These are phyloP conservation scores for Neoscytalidium dimidiatum DNA, from an alignment of 2,329 filamentous ascomycete genomes.

Conservation along the genomic window DNA sequence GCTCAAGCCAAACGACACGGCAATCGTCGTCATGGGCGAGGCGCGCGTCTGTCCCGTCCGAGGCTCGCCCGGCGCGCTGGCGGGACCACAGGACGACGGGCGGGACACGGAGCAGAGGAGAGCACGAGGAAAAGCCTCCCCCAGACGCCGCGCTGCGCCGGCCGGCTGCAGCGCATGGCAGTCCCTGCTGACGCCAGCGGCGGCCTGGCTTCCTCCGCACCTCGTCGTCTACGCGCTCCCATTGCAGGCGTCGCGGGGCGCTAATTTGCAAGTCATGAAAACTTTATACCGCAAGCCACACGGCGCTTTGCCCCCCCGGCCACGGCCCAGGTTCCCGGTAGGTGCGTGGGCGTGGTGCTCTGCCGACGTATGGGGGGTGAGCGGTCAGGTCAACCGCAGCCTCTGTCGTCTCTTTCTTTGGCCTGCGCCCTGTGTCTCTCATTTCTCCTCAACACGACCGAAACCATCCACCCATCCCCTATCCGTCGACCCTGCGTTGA, in stretches of 20 bases:
- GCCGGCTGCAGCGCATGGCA: neutral
- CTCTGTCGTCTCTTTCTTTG: neutral
- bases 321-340: slow-evolving; percentile 2
- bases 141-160: neutral
- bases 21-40: slow-evolving; percentile 7
- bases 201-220: neutral
- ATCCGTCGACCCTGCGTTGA: neutral
- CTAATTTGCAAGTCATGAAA: neutral
- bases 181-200: neutral
- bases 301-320: slow-evolving; percentile 1
- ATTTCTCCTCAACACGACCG: neutral
- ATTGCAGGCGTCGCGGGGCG: neutral
- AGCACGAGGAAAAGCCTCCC: no score
- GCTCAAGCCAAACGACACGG: slow-evolving; percentile 1
- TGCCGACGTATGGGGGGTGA: slow-evolving; percentile 12
- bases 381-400: neutral
- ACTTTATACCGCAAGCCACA: slow-evolving; percentile 15
- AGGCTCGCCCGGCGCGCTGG: neutral
- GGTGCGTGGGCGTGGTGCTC: no score
- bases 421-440: neutral
- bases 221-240: neutral
- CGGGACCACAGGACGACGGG: no score
- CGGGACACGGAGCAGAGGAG: no score
- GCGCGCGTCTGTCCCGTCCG: neutral
- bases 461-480: neutral